phyloP scores from a whole-genome alignment of 108 stramenopile species.

The Cyclotella atomus region DNA sequence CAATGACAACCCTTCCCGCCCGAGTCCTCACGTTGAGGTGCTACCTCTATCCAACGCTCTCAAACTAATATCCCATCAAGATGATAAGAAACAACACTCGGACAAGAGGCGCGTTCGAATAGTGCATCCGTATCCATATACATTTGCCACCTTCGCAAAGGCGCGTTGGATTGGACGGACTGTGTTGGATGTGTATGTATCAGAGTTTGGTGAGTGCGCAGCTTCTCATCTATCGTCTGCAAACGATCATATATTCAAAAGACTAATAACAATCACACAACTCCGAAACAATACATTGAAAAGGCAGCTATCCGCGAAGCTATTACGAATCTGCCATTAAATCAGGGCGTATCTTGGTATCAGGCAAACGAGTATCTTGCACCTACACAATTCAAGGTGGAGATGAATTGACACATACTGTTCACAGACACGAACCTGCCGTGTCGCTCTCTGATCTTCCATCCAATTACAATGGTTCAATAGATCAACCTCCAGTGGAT shows the following conservation, averaged over 20 bases:
- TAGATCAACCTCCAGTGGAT: conserved; percentile 34
- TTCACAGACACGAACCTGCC: conserved; percentile 91
- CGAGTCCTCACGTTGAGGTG: neutral
- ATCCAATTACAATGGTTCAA: neutral
- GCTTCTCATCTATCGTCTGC: neutral
- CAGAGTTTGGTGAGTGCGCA: conserved; percentile 70
- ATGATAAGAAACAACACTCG: neutral
- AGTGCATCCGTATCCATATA: conserved; percentile 73
- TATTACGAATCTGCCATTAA: conserved; percentile 78
- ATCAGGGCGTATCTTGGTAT: conserved; percentile 78
- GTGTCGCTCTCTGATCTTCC: conserved; percentile 50
- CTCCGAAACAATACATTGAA: neutral
- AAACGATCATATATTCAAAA: neutral
- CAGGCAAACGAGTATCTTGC: conserved; percentile 56
- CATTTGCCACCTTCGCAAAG: conserved; percentile 82
- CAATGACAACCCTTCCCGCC: neutral
- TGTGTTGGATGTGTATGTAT: conserved; percentile 70
- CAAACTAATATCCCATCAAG: neutral
- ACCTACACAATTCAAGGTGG: conserved; percentile 61
- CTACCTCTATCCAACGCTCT: neutral
- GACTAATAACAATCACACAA: no score
- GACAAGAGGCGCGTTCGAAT: conserved; percentile 39
- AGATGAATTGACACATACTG: conserved; percentile 76
- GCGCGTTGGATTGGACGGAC: conserved; percentile 76
- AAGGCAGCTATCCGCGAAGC: conserved; percentile 64